A percentile compares a stretch with the other conserved stretches of the same genome.
phyloP scores from a whole-genome alignment of 1,139 yeast genomes.

The Candida tetrigidarum region DNA sequence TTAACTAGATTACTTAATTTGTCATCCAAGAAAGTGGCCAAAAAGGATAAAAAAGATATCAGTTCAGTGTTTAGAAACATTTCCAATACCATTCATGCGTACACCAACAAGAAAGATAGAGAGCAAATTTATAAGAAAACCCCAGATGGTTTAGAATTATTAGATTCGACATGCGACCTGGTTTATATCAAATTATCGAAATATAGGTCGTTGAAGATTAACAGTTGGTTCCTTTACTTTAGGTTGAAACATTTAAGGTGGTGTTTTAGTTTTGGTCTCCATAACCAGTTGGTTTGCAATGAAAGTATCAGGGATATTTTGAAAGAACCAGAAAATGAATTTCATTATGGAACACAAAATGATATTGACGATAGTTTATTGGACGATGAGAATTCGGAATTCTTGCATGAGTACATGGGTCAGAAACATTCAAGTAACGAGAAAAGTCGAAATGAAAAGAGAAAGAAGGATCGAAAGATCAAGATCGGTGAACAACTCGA shows the following conservation, averaged over 20 bases:
- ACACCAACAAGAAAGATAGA: constrained; percentile 45
- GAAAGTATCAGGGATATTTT: constrained; percentile 47
- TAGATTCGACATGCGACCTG: constrained; percentile 35
- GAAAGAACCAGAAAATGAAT: constrained; percentile 43
- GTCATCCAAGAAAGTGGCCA: constrained; percentile 59
- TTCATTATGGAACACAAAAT: constrained; percentile 29
- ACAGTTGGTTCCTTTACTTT: constrained; percentile 67
- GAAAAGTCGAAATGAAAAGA: constrained; percentile 34
- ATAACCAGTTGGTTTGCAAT: constrained; percentile 60
- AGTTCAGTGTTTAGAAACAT: constrained; percentile 70
- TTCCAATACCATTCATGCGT: constrained; percentile 49
- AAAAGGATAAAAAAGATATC: constrained; percentile 63
- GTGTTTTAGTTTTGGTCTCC: constrained; percentile 73
- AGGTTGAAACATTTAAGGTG: constrained; percentile 68
- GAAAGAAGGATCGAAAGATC: constrained; percentile 39
- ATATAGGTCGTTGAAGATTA: constrained; percentile 60
- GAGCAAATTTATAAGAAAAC: constrained; percentile 39
- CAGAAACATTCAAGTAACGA: constrained; percentile 27
- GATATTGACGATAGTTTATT: constrained; percentile 18
- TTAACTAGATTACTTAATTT: constrained; percentile 53
- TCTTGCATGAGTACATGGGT: constrained; percentile 19
- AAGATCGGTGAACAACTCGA: constrained; percentile 36
- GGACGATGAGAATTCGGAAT: constrained; percentile 19
- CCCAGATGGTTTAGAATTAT: constrained; percentile 46
- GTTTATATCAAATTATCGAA: constrained; percentile 60